Base-by-base conservation (phyloP, 306 rosid species). In the Casuarina glauca region DNA sequence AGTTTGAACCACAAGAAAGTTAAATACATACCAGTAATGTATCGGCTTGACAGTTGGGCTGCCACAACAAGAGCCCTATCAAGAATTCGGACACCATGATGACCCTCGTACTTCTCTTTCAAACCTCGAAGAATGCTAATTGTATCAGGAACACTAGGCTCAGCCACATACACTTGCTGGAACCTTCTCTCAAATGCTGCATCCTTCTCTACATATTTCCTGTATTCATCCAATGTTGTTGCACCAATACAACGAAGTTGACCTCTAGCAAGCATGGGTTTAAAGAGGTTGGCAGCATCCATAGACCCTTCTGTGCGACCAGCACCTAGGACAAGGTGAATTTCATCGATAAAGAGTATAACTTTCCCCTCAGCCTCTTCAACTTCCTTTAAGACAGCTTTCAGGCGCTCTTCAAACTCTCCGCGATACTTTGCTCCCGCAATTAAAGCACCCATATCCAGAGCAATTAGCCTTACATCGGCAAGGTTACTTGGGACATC, bases 391-490 rank as follows among this genome's bases (percentile, higher is more conserved):
- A 92, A 76, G 50, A 93, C 98, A 0, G 98, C 82, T 81, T 93
- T 94, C 68, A 94, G 68, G 44, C 98, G 60, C 84, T 91, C 98
- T 69, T 94, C 98, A 57, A 91, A 94, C 58, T 94, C 97, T 46
- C 98, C 98, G 73, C 98, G 79, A 61, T 91, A 94, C 77, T 90
- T 94, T 0, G 97, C 97, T 44, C 97, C 98, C 0, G 96, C 98
- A 13, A 94, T 26, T 26, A 26, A 26, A 26, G 32, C 32, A 26
- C 32, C 32, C 32, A 26, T 26, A 26, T 26, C 32, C 89, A 94
- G 76, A 36, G 97, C 97, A 38, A 94, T 83, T 8, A 93, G 88
- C 88, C 98, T 91, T 71, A 94, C 98, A 48, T 94, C 97, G 20
- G 89, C 79, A 16, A 94, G 89, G 82, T 91, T 94, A 69, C 91